Base-by-base conservation (phyloP, 441 rosid genomes). In the Sinapis alba region DNA sequence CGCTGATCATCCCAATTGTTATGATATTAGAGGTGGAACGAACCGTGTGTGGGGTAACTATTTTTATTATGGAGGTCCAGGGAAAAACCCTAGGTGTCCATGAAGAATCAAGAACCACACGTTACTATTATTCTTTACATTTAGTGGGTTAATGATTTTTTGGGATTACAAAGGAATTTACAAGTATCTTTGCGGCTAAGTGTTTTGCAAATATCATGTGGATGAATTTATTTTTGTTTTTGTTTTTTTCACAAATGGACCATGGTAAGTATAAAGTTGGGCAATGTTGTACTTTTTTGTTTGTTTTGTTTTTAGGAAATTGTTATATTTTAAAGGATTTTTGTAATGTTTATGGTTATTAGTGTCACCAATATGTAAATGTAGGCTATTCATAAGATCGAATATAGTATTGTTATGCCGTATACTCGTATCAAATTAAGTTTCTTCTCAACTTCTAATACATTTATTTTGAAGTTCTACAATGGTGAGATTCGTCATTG, bases 31-130 rank as follows among this genome's bases (percentile, higher is more conserved):
- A 85, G 94, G 96, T 41, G 98, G 98, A 12, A 77, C 85, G 32
- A 96, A 93, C 62, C 84, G 84, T 59, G 98, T 88, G 50, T 96
- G 99, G 99, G 99, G 99, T 7, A 86, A 88, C 78, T 91, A 93
- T 78, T 91, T 96, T 83, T 96, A 95, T 68, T 95, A 91, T 60
- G 99, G 99, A 59, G 99, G 99, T 19, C 99, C 99, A 19, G 99
- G 99, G 19, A 90, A 88, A 83, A 96, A 93, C 69, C 87, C 85
- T 15, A 78, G 67, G 43, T 78, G 81, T 62, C 81, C 71, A 59
- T 78, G 74, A 72, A 47, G 43, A 63, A 16, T 27, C 61, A 67
- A 61, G 68, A 24, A 71, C 18, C 20, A 13, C 27, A 26, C 20
- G 62, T 57, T 65, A 21, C 21, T 26, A 75, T 8, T 51, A 13